A percentile compares a stretch with the other conserved stretches of the same genome.
Conservation (phyloP, 345 rosid species). For the Populus alba region DNA sequence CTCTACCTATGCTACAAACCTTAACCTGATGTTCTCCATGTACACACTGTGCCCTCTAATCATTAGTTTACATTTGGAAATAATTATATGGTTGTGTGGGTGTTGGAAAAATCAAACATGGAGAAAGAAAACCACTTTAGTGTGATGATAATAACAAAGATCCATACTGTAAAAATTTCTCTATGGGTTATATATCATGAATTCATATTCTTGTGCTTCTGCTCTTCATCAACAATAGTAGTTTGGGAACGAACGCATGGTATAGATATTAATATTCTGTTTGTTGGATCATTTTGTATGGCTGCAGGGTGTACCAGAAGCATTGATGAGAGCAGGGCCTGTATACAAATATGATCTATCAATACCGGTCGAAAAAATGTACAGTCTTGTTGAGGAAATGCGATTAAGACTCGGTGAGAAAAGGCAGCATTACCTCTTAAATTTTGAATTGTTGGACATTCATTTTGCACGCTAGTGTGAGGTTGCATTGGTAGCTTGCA, state of each 20-base stretch:
- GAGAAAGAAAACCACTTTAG: too few species aligned
- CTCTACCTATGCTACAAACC: too few species aligned
- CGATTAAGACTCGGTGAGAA: conserved; percentile 66
- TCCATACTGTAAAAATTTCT: neutral
- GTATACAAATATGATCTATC: conserved; percentile 91
- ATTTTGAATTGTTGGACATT: neutral
- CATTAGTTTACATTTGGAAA: too few species aligned
- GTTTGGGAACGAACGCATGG: neutral
- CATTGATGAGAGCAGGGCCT: conserved; percentile 81
- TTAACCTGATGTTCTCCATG: too few species aligned
- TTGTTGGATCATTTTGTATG: conserved; percentile 6
- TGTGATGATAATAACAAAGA: too few species aligned
- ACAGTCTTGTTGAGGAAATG: conserved; percentile 78
- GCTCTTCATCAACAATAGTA: neutral
- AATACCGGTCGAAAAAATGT: conserved; percentile 78
- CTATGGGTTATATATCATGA: neutral
- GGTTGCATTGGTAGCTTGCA: neutral
- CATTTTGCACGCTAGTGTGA: neutral
- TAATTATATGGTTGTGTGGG: too few species aligned
- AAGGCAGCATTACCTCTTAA: neutral
- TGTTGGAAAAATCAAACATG: too few species aligned
- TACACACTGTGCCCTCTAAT: too few species aligned
- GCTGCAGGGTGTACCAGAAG: conserved; percentile 78
- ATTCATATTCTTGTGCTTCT: neutral
- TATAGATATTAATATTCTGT: neutral